phyloP scores from a whole-genome alignment of 345 rosid genomes.

The Eucalyptus tenuipes region DNA sequence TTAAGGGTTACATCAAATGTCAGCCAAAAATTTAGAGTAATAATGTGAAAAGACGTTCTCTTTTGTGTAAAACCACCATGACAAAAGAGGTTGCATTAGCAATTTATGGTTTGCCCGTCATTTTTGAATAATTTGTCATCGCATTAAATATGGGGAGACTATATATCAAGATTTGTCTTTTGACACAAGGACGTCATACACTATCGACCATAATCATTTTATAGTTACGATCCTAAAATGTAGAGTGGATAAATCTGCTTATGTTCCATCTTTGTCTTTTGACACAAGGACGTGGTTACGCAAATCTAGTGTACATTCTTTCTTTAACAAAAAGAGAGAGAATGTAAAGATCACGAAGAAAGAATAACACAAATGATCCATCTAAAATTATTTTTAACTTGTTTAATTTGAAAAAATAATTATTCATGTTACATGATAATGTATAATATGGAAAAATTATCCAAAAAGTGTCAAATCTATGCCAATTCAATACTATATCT shows the following conservation, averaged over 20 bases:
- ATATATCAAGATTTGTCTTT: too few relatives aligned
- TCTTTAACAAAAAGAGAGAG: background rate
- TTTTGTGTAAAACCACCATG: background rate
- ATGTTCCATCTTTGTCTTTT: too few relatives aligned
- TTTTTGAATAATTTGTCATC: background rate
- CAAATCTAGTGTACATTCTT: background rate
- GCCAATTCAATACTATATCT: too few relatives aligned
- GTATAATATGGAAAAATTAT: too few relatives aligned
- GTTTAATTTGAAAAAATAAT: too few relatives aligned
- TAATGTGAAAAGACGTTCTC: background rate
- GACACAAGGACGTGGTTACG: too few relatives aligned
- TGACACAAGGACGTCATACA: background rate
- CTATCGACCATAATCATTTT: too few relatives aligned
- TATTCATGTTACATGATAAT: background rate
- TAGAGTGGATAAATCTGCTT: background rate
- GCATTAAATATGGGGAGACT: background rate
- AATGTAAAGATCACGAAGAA: background rate
- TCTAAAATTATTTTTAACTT: too few relatives aligned
- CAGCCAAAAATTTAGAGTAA: too few relatives aligned
- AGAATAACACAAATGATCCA: too few relatives aligned
- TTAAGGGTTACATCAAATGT: too few relatives aligned
- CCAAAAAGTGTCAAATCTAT: rapidly evolving
- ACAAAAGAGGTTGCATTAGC: background rate
- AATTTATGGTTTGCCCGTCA: background rate
- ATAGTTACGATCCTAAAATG: background rate